Evolutionary conservation across 371 early-diverging fungal species (phyloP).

Genomic region (Synchytrium microbalum): DNA sequence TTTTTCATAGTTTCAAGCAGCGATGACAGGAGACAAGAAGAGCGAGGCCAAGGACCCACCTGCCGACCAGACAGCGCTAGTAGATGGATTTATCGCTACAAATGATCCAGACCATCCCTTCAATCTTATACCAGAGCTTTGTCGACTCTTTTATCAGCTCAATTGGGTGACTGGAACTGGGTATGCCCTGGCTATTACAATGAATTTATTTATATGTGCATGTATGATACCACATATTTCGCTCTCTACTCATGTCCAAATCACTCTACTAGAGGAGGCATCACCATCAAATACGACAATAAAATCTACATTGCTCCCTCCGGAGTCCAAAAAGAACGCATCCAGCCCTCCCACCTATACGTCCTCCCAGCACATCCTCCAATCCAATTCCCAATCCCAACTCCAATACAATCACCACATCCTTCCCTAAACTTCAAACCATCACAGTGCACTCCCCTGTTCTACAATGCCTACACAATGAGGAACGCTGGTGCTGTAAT

Average conservation of each 20-base stretch:
- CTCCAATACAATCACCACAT: slow-evolving; percentile 49
- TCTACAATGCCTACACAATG: slow-evolving; percentile 84
- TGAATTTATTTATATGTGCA: neutral
- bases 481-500: slow-evolving; percentile 92
- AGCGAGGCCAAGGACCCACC: too few species aligned
- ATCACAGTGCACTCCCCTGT: slow-evolving; percentile 88
- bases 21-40: too few species aligned
- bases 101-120: slow-evolving; percentile 39
- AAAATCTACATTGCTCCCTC: slow-evolving; percentile 86
- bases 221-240: neutral
- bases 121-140: slow-evolving; percentile 91
- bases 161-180: slow-evolving; percentile 97
- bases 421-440: slow-evolving; percentile 39
- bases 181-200: slow-evolving; percentile 25
- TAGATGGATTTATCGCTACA: too few species aligned
- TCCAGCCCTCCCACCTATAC: slow-evolving; percentile 75
- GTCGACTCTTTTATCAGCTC: slow-evolving; percentile 76
- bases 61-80: too few species aligned
- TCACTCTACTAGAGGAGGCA: slow-evolving; percentile 65
- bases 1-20: too few species aligned
- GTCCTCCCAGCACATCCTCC: slow-evolving; percentile 40
- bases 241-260: neutral
- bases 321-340: slow-evolving; percentile 94
- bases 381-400: neutral
- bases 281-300: slow-evolving; percentile 71